Evolutionary conservation across 2,329 filamentous ascomycete species (phyloP).

Genomic region (Exophiala lecanii-corni): DNA sequence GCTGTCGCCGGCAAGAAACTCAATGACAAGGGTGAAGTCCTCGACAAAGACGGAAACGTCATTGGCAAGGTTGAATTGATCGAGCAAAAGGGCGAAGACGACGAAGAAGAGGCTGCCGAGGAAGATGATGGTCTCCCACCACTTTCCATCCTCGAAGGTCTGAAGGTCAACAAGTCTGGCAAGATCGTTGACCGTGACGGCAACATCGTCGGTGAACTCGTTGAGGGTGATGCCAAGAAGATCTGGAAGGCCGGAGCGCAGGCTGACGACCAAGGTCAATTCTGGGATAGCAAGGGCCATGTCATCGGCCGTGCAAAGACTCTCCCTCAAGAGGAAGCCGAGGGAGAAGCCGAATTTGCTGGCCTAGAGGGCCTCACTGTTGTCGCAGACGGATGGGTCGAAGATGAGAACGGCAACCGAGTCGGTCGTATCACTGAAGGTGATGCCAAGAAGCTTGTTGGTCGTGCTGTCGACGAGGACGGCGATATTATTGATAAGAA

Average conservation of each 20-base stretch:
- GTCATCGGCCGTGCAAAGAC: constrained; percentile 57
- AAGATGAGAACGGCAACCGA: constrained; percentile 44
- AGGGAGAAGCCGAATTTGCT: constrained; percentile 39
- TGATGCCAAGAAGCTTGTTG: constrained; percentile 56
- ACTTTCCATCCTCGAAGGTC: constrained; percentile 36
- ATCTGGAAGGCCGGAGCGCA: constrained; percentile 39
- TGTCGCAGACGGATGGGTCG: constrained; percentile 45
- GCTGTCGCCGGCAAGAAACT: constrained; percentile 32
- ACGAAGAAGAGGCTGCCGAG: constrained; percentile 25
- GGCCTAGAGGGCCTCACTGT: constrained; percentile 45
- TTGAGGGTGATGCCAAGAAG: constrained; percentile 62
- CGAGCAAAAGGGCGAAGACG: constrained; percentile 35
- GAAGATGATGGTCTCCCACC: constrained; percentile 31
- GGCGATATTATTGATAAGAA: constrained; percentile 59
- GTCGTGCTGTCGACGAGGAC: constrained; percentile 57
- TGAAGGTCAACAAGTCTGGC: constrained; percentile 41
- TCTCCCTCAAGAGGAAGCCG: constrained; percentile 35
- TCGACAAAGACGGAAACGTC: constrained; percentile 46
- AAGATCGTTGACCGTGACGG: constrained; percentile 42
- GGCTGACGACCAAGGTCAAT: constrained; percentile 57
- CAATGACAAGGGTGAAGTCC: constrained; percentile 39
- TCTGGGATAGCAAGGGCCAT: constrained; percentile 60
- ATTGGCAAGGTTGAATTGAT: constrained; percentile 42
- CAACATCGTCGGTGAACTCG: constrained; percentile 52
- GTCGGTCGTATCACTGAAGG: constrained; percentile 54